Conservation (phyloP, 2,329 filamentous ascomycete species). For the Exserohilum rostratum region DNA sequence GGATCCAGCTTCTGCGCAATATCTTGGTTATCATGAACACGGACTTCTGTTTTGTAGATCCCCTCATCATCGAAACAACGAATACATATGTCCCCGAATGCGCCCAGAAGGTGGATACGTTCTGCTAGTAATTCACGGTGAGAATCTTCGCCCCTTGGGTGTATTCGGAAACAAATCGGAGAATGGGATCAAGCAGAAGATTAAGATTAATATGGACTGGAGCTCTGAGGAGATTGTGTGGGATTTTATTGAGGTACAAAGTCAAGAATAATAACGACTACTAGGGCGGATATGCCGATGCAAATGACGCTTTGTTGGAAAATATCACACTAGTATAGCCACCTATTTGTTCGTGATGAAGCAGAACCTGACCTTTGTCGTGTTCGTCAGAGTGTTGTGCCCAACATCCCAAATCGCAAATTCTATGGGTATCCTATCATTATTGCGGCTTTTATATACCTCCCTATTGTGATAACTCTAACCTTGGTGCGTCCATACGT, state of each 20-base stretch:
- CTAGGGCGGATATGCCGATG: background rate
- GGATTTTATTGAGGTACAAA: slow-evolving; percentile 14
- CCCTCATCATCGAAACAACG: slow-evolving; percentile 3
- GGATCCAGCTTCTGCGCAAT: slow-evolving; percentile 38
- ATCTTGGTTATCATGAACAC: slow-evolving; percentile 8
- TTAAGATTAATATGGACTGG: slow-evolving; percentile 11
- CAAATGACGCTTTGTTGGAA: background rate
- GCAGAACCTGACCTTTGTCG: too few relatives aligned
- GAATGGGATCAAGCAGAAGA: background rate
- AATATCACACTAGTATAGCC: background rate
- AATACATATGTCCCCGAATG: slow-evolving; percentile 11
- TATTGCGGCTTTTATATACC: too few relatives aligned
- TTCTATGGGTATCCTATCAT: too few relatives aligned
- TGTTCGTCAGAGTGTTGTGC: too few relatives aligned
- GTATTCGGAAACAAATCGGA: slow-evolving; percentile 3
- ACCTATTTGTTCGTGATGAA: background rate
- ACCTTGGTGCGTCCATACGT: too few relatives aligned
- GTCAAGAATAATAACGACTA: background rate
- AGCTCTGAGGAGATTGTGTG: slow-evolving; percentile 3
- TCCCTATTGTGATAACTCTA: too few relatives aligned
- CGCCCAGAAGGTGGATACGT: slow-evolving; percentile 11
- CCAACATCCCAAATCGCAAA: too few relatives aligned
- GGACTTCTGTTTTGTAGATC: slow-evolving; percentile 2
- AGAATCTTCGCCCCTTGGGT: slow-evolving; percentile 8
- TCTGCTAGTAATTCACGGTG: slow-evolving; percentile 1